Evolutionary conservation across 2,329 filamentous ascomycete genomes (phyloP), one percentile per base, ranked within the genome.

Genomic region (Exophiala oligosperma): DNA sequence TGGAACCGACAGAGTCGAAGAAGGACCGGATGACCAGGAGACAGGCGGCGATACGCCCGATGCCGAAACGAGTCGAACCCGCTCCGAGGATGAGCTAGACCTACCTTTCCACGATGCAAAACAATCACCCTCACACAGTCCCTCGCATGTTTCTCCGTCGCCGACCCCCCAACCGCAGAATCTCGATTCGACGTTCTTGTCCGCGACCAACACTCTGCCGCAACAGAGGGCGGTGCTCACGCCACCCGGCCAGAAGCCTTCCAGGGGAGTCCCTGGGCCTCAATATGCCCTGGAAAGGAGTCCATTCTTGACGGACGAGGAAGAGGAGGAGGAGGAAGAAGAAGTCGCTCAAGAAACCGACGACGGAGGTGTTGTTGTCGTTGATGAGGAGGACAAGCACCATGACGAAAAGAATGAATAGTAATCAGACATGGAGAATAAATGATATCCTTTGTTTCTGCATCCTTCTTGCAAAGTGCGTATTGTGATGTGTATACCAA

Each of bases 221-320:
- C 14, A 29, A 24, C 57, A 48, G 21, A 54, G 56, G 40, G 53
- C 59, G 43, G 59, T 65, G n/a, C 52, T 67, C 17, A 62, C 63
- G 11, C 64, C 64, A 12, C 63, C 64, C 4, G 61, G 56, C 41
- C 66, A 61, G 44, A 58, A 64, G 21, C 65, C 65, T 1, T 56
- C 62, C 17, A 41, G 62, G n/a, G 59, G 59, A 4, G 60, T 67
- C 14, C 63, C 63, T 0, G 63, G 64, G 14, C 62, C 65, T 12
- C 57, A 56, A 26, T 56, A 62, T 26, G 62, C 57, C 26, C n/a
- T 66, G 28, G 65, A 66, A 46, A 59, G 59, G 35, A 66, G 64
- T 50, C 66, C 66, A 12, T 68, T 68, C 43, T 41, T 67, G 40
- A 66, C 62, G 8, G 64, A 67, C 43, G 64, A 66, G 35, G 65